Conservation (phyloP, 2,329 filamentous ascomycete species). For the Xylariaceae sp. region DNA sequence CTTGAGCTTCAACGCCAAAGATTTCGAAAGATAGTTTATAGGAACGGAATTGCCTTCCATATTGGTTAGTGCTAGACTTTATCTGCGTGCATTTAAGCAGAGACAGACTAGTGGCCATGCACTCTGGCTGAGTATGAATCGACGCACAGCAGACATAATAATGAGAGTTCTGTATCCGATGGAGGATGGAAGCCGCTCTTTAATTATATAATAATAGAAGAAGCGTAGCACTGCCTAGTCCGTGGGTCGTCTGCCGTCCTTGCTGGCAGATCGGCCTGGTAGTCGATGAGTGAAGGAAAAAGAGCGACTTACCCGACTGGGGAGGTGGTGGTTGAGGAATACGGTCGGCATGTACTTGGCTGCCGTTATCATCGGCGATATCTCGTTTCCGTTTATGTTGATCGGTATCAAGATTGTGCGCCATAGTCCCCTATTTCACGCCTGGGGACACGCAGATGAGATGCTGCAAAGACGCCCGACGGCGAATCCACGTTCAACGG, state of each 20-base stretch:
- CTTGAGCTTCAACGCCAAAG: conserved; percentile 52
- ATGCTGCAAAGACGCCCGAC: conserved; percentile 29
- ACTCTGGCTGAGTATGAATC: neutral
- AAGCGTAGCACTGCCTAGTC: conserved; percentile 22
- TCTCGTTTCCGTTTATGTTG: conserved; percentile 58
- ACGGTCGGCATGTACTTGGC: conserved; percentile 48
- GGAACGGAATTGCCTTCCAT: conserved; percentile 45
- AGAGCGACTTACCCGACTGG: conserved; percentile 52
- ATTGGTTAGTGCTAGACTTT: conserved; percentile 26
- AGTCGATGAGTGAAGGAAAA: conserved; percentile 13
- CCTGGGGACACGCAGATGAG: conserved; percentile 30
- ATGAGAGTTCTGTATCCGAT: conserved; percentile 6
- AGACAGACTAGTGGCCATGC: conserved; percentile 12
- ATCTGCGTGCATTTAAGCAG: conserved; percentile 1
- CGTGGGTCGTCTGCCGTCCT: conserved; percentile 23
- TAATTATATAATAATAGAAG: conserved; percentile 20
- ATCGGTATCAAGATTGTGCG: conserved; percentile 51
- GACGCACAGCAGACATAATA: conserved; percentile 14
- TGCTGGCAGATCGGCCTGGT: too few relatives aligned
- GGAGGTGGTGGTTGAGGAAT: conserved; percentile 53
- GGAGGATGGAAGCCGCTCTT: conserved; percentile 10
- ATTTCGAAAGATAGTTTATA: conserved; percentile 62
- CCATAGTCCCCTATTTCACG: conserved; percentile 46
- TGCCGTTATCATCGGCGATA: conserved; percentile 51
- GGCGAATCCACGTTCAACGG: conserved; percentile 31